phyloP scores from a whole-genome alignment of 23 red algal species.

The Chondrus crispus region DNA sequence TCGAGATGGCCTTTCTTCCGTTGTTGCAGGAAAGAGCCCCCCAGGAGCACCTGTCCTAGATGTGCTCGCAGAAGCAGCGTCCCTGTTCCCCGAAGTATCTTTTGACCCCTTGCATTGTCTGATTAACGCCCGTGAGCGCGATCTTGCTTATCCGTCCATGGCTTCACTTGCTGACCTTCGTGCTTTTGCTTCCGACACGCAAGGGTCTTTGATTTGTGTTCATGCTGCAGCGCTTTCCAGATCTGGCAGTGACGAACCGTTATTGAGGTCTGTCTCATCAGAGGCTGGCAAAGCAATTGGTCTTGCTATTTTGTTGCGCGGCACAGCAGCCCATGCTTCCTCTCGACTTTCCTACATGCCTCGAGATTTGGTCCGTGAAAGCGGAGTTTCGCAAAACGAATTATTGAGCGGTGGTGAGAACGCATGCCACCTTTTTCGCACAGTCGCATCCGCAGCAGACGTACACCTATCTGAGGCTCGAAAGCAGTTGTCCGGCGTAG shows the following conservation, averaged over 20 bases:
- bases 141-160: conserved; percentile 41
- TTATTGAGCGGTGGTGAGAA: not conserved
- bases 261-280: not conserved
- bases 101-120: conserved; percentile 27
- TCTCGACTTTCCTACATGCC: conserved; percentile 65
- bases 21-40: not conserved
- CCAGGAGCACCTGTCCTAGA: conserved; percentile 44
- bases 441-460: conserved; percentile 26
- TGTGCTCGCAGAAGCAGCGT: conserved; percentile 24
- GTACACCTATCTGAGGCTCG: not conserved
- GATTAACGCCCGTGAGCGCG: conserved; percentile 35
- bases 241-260: not conserved
- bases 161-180: not conserved
- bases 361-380: conserved; percentile 4
- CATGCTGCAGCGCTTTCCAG: conserved; percentile 38
- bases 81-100: not conserved
- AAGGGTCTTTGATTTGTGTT: conserved; percentile 29
- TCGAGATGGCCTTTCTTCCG: conserved; percentile 11
- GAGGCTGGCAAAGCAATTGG: conserved; percentile 33
- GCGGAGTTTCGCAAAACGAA: not conserved
- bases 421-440: conserved; percentile 8
- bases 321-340: conserved; percentile 38
- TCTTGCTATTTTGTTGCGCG: conserved; percentile 60
- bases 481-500: not conserved
- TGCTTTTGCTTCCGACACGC: not conserved